Conservation (phyloP, 2,329 filamentous ascomycete species). For the Ophiostoma sp. region DNA sequence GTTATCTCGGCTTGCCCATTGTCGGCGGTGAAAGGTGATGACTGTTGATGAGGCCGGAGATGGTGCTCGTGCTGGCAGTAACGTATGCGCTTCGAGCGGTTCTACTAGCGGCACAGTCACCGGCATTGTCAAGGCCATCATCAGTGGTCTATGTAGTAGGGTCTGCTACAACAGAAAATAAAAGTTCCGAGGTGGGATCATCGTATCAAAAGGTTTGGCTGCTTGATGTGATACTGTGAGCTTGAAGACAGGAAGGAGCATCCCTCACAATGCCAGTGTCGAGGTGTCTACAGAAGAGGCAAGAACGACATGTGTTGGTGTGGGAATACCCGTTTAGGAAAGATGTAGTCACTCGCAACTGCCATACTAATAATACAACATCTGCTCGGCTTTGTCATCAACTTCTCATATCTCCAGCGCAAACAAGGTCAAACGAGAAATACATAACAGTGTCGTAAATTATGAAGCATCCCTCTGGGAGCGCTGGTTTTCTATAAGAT, state of each 20-base stretch:
- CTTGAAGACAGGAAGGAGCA: neutral
- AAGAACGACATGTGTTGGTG: neutral
- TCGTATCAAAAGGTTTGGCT: neutral
- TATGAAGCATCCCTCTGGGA: neutral
- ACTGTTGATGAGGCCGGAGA: neutral
- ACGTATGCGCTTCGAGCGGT: too few species aligned
- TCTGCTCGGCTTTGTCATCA: neutral
- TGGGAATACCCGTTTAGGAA: neutral
- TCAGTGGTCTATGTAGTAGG: too few species aligned
- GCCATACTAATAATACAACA: neutral
- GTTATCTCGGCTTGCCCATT: slow-evolving; percentile 17
- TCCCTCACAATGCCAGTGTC: neutral
- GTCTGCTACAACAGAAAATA: neutral
- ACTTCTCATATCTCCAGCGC: neutral
- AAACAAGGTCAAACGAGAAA: too few species aligned
- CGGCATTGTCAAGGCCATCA: neutral
- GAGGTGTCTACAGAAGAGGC: neutral
- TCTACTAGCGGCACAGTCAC: neutral
- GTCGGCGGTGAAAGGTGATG: slow-evolving; percentile 14
- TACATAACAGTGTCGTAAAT: neutral
- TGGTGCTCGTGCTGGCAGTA: too few species aligned
- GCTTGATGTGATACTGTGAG: too few species aligned
- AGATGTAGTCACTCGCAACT: neutral
- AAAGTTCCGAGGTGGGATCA: neutral
- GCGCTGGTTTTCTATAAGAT: neutral